These are phyloP conservation scores for Aschersonia sp. DNA, from an alignment of 2,329 filamentous ascomycete species.

Conservation along the genomic window DNA sequence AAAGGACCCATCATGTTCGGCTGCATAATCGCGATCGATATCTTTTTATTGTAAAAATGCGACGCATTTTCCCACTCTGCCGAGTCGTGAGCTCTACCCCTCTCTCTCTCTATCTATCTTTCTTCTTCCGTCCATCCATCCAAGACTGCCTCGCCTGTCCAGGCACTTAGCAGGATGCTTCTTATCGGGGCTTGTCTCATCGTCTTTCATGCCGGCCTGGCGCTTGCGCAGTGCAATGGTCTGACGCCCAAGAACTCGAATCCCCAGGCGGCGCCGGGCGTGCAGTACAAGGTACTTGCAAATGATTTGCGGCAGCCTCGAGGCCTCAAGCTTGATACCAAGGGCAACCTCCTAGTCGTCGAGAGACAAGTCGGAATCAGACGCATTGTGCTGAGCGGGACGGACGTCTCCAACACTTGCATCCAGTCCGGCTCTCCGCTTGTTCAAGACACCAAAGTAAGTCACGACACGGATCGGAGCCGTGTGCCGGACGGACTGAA, in stretches of 20 bases:
- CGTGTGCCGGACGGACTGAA: too few species aligned
- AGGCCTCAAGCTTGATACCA: slow-evolving; percentile 18
- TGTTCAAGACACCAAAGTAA: slow-evolving; percentile 12
- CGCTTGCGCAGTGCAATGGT: slow-evolving; percentile 4
- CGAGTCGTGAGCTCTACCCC: neutral
- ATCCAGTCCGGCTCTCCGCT: slow-evolving; percentile 13
- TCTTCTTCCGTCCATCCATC: neutral
- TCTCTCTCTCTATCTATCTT: neutral
- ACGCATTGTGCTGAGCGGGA: slow-evolving; percentile 17
- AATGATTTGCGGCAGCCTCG: slow-evolving; percentile 14
- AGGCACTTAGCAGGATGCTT: too few species aligned
- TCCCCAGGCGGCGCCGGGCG: slow-evolving; percentile 10
- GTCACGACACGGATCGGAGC: neutral
- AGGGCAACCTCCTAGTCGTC: slow-evolving; percentile 22
- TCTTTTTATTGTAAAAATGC: neutral
- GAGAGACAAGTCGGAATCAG: slow-evolving; percentile 17
- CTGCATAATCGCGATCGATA: neutral
- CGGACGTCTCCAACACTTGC: slow-evolving; percentile 13
- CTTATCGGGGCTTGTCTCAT: neutral
- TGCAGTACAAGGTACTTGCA: slow-evolving; percentile 12
- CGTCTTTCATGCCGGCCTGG: neutral
- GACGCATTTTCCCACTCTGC: neutral
- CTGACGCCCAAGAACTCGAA: slow-evolving; percentile 3
- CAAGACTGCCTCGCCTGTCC: neutral
- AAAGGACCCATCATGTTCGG: too few species aligned